Evolutionary conservation across 2,329 filamentous ascomycete species (phyloP).

Genomic region (Diplodia mutila): DNA sequence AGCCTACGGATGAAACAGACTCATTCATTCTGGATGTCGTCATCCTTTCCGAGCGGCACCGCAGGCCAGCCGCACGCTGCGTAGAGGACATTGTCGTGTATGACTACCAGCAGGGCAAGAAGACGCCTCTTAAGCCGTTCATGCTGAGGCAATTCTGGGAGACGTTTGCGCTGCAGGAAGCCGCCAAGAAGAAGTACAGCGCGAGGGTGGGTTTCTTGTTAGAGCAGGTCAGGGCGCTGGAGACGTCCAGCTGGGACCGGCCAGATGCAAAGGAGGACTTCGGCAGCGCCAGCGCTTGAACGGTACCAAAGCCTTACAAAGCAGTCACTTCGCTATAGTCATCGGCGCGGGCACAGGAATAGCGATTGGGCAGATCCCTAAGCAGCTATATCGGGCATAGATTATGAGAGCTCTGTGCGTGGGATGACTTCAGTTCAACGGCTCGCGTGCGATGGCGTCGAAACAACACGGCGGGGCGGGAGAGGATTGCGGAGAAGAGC

Average conservation of each 20-base stretch:
- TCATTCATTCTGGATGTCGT: conserved; percentile 65
- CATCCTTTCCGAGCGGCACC: conserved; percentile 75
- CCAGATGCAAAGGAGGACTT: conserved; percentile 72
- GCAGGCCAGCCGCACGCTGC: conserved; percentile 72
- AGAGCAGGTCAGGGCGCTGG: conserved; percentile 63
- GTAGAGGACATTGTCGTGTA: conserved; percentile 80
- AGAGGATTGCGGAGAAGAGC: neutral
- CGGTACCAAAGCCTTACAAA: neutral
- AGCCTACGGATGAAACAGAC: conserved; percentile 54
- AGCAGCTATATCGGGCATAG: conserved; percentile 17
- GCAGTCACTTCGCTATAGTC: conserved; percentile 1
- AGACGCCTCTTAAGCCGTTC: conserved; percentile 62
- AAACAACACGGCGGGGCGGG: conserved; percentile 3
- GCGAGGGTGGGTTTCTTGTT: conserved; percentile 61
- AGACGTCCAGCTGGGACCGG: conserved; percentile 75
- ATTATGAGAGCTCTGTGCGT: conserved; percentile 10
- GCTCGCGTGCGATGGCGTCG: conserved; percentile 12
- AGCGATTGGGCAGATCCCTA: neutral
- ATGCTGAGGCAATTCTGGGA: conserved; percentile 64
- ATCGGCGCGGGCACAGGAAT: neutral
- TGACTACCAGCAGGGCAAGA: conserved; percentile 66
- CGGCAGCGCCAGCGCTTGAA: conserved; percentile 34
- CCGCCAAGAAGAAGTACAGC: conserved; percentile 58
- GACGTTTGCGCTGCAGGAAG: conserved; percentile 65
- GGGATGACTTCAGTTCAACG: conserved; percentile 8